Evolutionary conservation across 176 grass and related monocot species (phyloP).

Genomic region (Microstegium vimineum): DNA sequence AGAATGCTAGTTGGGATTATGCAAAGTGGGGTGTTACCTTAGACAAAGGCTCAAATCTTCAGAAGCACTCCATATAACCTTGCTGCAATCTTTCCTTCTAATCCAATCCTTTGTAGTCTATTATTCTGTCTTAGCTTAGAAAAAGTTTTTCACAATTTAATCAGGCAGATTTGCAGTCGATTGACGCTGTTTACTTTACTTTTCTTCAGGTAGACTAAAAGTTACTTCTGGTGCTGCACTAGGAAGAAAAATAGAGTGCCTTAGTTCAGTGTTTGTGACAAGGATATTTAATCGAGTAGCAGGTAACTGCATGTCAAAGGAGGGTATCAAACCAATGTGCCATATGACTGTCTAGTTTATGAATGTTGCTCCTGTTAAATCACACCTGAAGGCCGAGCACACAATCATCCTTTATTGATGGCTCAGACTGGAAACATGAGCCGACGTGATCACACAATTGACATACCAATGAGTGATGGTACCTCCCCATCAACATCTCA

Average conservation of each 20-base stretch:
- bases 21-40: background rate
- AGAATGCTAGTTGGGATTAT: background rate
- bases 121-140: constrained; percentile 20
- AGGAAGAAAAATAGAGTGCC: background rate
- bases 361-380: background rate
- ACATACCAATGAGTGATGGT: constrained; percentile 65
- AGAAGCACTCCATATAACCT: background rate
- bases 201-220: constrained; percentile 38
- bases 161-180: background rate
- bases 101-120: constrained; percentile 20
- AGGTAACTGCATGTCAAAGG: constrained; percentile 2
- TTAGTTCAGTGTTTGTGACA: background rate
- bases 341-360: background rate
- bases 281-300: background rate
- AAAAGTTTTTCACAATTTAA: background rate
- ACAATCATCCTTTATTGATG: constrained; percentile 43
- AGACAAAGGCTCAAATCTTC: background rate
- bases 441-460: constrained; percentile 58
- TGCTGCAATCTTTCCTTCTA: constrained; percentile 21
- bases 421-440: constrained; percentile 39
- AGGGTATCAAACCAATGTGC: constrained; percentile 1
- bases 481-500: constrained; percentile 45
- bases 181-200: constrained; percentile 11
- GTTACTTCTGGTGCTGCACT: background rate
- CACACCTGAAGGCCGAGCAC: constrained; percentile 9